Evolutionary conservation across 257 asterid genomes (phyloP).

Genomic region (Linderniella brevidens): DNA sequence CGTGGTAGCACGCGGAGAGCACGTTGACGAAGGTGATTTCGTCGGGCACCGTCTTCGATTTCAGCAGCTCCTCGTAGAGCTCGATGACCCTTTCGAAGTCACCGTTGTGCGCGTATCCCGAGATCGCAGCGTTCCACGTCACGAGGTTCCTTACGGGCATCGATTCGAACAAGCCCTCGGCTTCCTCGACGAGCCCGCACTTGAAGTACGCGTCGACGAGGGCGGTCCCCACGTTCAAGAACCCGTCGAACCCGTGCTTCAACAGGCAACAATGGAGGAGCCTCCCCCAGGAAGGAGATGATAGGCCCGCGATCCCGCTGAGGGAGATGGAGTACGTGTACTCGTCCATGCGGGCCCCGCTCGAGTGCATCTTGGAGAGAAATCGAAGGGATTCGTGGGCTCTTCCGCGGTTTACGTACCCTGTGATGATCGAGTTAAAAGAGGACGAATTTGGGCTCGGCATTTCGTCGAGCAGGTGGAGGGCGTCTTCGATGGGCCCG

Average conservation of each 20-base stretch:
- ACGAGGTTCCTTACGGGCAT: constrained; percentile 48
- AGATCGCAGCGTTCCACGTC: constrained; percentile 64
- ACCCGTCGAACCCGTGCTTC: constrained; percentile 31
- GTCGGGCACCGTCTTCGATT: constrained; percentile 26
- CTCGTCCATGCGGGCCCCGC: constrained; percentile 35
- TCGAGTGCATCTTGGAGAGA: constrained; percentile 39
- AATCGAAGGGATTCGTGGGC: constrained; percentile 31
- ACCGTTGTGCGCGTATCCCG: constrained; percentile 59
- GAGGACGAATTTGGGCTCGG: constrained; percentile 64
- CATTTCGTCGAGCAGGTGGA: constrained; percentile 25
- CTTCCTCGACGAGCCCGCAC: constrained; percentile 47
- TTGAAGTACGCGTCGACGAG: constrained; percentile 69
- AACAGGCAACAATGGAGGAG: constrained; percentile 40
- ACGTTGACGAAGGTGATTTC: constrained; percentile 57
- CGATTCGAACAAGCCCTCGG: constrained; percentile 21
- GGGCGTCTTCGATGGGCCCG: constrained; percentile 50
- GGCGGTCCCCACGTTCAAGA: constrained; percentile 65
- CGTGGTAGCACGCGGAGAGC: constrained; percentile 51
- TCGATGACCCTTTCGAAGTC: constrained; percentile 27
- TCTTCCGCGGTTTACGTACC: constrained; percentile 45
- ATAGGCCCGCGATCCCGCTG: constrained; percentile 44
- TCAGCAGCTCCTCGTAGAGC: constrained; percentile 28
- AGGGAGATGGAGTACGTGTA: constrained; percentile 64
- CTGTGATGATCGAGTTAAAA: constrained; percentile 73
- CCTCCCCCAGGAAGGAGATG: constrained; percentile 37